Conservation (phyloP, 2,329 filamentous ascomycete species). For the Cladophialophora bantiana region DNA sequence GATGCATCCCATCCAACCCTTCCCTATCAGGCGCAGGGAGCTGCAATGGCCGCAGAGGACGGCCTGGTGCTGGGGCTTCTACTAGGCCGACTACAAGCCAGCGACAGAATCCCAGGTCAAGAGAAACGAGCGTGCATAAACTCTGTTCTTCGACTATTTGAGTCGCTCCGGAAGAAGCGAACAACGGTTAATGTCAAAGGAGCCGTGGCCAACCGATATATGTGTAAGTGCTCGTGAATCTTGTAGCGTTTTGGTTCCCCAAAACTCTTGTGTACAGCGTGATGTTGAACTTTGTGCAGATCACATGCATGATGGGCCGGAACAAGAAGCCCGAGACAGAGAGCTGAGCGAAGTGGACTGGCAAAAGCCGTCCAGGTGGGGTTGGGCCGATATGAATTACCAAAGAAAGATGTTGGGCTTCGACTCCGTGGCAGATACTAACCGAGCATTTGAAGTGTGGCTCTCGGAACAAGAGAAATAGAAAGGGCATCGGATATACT, state of each 20-base stretch:
- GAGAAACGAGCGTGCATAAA: slow-evolving; percentile 8
- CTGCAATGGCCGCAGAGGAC: slow-evolving; percentile 54
- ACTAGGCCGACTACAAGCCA: slow-evolving; percentile 17
- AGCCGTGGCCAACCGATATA: slow-evolving; percentile 14
- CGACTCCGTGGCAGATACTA: slow-evolving; percentile 20
- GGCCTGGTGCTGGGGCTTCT: slow-evolving; percentile 48
- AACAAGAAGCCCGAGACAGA: slow-evolving; percentile 18
- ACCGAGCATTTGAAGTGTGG: slow-evolving; percentile 22
- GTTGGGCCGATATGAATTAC: slow-evolving; percentile 20
- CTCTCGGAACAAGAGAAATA: slow-evolving; percentile 2
- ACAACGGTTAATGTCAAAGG: slow-evolving; percentile 24
- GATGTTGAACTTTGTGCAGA: neutral
- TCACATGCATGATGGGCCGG: slow-evolving; percentile 22
- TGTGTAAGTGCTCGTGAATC: slow-evolving; percentile 8
- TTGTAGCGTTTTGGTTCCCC: neutral
- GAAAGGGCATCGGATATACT: neutral
- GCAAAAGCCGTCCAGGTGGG: slow-evolving; percentile 22
- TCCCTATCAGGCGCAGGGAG: slow-evolving; percentile 49
- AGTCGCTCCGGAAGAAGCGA: slow-evolving; percentile 22
- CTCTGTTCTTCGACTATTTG: slow-evolving; percentile 20
- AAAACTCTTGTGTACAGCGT: neutral
- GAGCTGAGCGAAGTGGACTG: slow-evolving; percentile 22
- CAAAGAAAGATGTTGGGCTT: slow-evolving; percentile 26
- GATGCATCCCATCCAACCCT: slow-evolving; percentile 48
- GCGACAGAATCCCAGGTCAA: neutral